A percentile compares a stretch with the other conserved stretches of the same genome.
These are phyloP conservation scores for Leishmania lainsoni DNA, from an alignment of 208 protist genomes.

Conservation along the genomic window DNA sequence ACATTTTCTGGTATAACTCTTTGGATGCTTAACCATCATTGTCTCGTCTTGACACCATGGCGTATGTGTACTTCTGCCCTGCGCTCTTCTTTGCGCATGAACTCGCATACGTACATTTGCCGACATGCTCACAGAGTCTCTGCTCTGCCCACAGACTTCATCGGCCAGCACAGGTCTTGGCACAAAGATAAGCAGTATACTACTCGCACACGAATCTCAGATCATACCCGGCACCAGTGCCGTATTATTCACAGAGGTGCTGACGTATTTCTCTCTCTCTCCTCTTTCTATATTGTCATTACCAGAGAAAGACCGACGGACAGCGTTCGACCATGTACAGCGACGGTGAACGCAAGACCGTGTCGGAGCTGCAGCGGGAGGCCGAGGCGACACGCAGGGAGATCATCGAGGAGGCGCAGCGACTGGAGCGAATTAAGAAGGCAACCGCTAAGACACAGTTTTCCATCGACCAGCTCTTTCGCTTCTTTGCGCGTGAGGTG, in stretches of 20 bases:
- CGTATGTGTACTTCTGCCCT: background rate
- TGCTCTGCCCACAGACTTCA: background rate
- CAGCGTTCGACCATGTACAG: slow-evolving; percentile 65
- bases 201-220: background rate
- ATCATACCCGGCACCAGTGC: background rate
- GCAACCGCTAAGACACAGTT: slow-evolving; percentile 66
- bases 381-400: slow-evolving; percentile 59
- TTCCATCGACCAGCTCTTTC: slow-evolving; percentile 77
- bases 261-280: background rate
- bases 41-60: background rate
- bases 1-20: background rate
- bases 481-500: slow-evolving; percentile 76
- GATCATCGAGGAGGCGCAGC: slow-evolving; percentile 68
- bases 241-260: background rate
- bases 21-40: background rate
- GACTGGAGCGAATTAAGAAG: slow-evolving; percentile 70
- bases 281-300: background rate
- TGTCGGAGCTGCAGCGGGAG: slow-evolving; percentile 83
- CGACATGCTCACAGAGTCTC: background rate
- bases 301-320: background rate
- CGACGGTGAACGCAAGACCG: slow-evolving; percentile 83
- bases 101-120: background rate
- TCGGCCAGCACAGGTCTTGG: too few species aligned
- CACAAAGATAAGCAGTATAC: background rate
- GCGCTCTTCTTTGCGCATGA: background rate